A percentile compares a stretch with the other conserved stretches of the same genome.
Evolutionary conservation across 179 eudicot genomes (phyloP).

Genomic region (Camellia oleifera): DNA sequence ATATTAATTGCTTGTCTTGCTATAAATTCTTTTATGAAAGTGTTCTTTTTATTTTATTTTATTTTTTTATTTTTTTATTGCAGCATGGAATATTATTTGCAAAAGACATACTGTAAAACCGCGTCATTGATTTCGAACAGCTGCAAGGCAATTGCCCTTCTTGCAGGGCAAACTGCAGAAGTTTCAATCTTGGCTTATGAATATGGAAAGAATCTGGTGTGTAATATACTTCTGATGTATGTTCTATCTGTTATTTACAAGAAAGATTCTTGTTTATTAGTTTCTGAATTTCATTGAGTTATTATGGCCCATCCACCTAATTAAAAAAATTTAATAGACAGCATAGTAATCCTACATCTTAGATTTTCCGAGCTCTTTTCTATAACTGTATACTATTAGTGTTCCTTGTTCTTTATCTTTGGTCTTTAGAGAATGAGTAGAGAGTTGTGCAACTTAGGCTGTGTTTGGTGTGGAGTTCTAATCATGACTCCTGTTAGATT

Average conservation of each 20-base stretch:
- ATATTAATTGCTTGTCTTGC: not conserved
- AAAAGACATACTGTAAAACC: conserved; percentile 91
- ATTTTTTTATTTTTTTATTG: conserved; percentile 15
- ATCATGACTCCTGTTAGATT: too few species aligned
- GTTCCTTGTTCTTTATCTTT: not conserved
- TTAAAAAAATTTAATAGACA: too few species aligned
- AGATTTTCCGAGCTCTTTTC: too few species aligned
- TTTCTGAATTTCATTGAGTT: too few species aligned
- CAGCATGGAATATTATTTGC: conserved; percentile 95
- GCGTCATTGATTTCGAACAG: conserved; percentile 93
- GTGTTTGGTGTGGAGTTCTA: too few species aligned
- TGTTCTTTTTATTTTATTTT: not conserved
- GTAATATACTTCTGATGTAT: conserved; percentile 24
- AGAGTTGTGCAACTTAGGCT: not conserved
- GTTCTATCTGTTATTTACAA: too few species aligned
- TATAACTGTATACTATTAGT: not conserved
- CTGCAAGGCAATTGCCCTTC: conserved; percentile 94
- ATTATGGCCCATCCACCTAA: too few species aligned
- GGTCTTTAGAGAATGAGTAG: not conserved
- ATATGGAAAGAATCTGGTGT: conserved; percentile 87
- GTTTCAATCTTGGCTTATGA: conserved; percentile 80
- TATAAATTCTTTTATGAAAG: not conserved
- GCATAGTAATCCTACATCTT: too few species aligned
- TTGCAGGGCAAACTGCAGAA: conserved; percentile 89
- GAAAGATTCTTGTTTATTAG: too few species aligned